Evolutionary conservation across 1,284 basidiomycete species (phyloP), one percentile per base, ranked within the genome.

Genomic region (Cryptococcus sp.): DNA sequence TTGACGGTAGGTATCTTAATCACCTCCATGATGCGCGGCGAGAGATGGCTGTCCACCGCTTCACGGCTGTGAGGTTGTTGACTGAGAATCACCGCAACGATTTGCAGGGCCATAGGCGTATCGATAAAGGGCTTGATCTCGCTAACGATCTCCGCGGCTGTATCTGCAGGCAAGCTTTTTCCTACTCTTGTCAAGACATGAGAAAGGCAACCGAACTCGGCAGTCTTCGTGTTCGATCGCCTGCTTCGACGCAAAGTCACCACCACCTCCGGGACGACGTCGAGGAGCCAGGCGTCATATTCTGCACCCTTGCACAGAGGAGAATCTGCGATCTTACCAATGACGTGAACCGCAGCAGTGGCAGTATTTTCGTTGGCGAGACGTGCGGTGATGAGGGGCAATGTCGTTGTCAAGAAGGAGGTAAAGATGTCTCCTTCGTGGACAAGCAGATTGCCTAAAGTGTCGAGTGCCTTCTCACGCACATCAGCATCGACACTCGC

Each of bases 401-500:
- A 73, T 25, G 75, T 75, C 4, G 70, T 68, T 3, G 66, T 55
- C 49, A 77, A 76, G n/a, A 80, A 74, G 8, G 57, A 16, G 0
- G 70, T 66, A 16, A 84, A 69, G 17, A 86, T 80, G 52, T 93
- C 91, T 0, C 89, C 88, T 11, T 92, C 91, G 64, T 87, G 87
- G 40, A 92, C 84, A 83, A 97, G 89, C 5, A 98, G 79, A 69
- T 91, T 88, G 1, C 89, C 92, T 40, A 97, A 84, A 46, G 86
- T 87, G 38, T 88, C 85, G 68, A 98, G 88, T 0, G 92, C 92
- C 63, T 85, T 86, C 40, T 85, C 84, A 43, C 91, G 86, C 38
- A 99, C 91, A 64, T 97, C 93, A 13, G 91, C 87, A 74, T 98
- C 95, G 4, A 93, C 92, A 63, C 92, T 90, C 59, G 89, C 85